Evolutionary conservation across 2,329 filamentous ascomycete species (phyloP), one percentile per base, ranked within the genome.

Genomic region (Alternaria viburni): DNA sequence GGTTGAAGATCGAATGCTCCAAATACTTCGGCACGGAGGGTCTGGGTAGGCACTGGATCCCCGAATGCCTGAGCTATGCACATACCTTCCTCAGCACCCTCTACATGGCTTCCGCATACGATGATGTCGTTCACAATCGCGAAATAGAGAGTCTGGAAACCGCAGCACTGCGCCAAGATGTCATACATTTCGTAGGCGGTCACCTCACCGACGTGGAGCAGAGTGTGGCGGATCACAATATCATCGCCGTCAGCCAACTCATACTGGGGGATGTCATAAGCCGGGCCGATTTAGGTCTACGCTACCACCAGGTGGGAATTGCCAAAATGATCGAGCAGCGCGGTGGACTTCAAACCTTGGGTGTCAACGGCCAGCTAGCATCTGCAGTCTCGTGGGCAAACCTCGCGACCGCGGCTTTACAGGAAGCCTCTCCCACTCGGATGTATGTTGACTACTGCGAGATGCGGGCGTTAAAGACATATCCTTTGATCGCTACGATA

Each of bases 31-130:
- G 79, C 8, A 79, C 77, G 1, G 62, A 59, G 19, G 73, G 71
- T 10, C 74, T 81, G 67, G 77, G 77, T 8, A 56, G 32, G 43
- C 51, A 74, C 25, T 81, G 79, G 79, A 75, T 80, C 28, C 77
- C 77, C 1, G 71, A 73, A 15, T 73, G 79, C 5, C 70, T 80
- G 30, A 69, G 70, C 12, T 64, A 74, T 9, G 68, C 74, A 11
- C 77, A 79, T 21, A 74, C 78, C 1, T 81, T 78, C 47, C 72
- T 81, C 3, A 80, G 78, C 45, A 80, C 78, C 0, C 66, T 81
- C 11, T 76, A 74, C 58, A 70, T 78, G 36, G 75, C 79, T 8
- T 74, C 78, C 1, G 71, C 74, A 8, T 75, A 80, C 49, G 59
- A 73, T 12, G 79, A 80, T 55, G 74, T 75, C 3, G 65, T 79